Evolutionary conservation across 1,284 basidiomycete genomes (phyloP).

Genomic region (Naganishia sp.): DNA sequence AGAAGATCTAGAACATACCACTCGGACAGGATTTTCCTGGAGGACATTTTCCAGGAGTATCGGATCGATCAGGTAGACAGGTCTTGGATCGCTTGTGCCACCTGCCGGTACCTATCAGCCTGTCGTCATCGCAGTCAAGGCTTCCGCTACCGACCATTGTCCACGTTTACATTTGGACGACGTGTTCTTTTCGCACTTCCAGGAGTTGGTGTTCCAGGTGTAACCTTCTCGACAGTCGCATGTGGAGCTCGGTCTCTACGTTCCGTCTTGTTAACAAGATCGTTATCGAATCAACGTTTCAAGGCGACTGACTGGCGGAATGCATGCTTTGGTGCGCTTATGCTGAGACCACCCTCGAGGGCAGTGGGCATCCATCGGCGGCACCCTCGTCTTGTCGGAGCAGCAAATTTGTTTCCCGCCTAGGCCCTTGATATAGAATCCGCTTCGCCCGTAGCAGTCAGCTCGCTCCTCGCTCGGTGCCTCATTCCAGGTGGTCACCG

Average conservation of each 20-base stretch:
- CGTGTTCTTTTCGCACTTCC: slow-evolving; percentile 40
- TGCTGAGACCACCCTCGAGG: slow-evolving; percentile 27
- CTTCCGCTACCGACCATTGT: slow-evolving; percentile 38
- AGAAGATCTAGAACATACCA: slow-evolving; percentile 30
- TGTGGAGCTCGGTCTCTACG: slow-evolving; percentile 36
- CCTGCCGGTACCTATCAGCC: slow-evolving; percentile 29
- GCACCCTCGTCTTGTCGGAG: slow-evolving; percentile 20
- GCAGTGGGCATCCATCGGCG: slow-evolving; percentile 26
- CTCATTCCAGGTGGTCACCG: slow-evolving; percentile 3
- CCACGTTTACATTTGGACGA: slow-evolving; percentile 34
- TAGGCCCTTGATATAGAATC: slow-evolving; percentile 25
- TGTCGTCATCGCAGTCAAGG: neutral
- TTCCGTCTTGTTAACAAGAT: slow-evolving; percentile 31
- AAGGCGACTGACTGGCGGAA: slow-evolving; percentile 24
- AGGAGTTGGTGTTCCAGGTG: slow-evolving; percentile 39
- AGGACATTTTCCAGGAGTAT: slow-evolving; percentile 41
- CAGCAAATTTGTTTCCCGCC: slow-evolving; percentile 22
- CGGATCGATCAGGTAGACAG: slow-evolving; percentile 43
- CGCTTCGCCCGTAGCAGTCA: slow-evolving; percentile 19
- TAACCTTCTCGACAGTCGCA: slow-evolving; percentile 50
- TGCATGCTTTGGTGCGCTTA: slow-evolving; percentile 17
- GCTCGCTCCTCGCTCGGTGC: slow-evolving; percentile 15
- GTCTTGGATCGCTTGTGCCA: slow-evolving; percentile 40
- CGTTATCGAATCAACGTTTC: neutral
- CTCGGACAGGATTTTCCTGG: slow-evolving; percentile 43